Base-by-base conservation (phyloP, 345 rosid species). In the Eucalyptus pauciflora region DNA sequence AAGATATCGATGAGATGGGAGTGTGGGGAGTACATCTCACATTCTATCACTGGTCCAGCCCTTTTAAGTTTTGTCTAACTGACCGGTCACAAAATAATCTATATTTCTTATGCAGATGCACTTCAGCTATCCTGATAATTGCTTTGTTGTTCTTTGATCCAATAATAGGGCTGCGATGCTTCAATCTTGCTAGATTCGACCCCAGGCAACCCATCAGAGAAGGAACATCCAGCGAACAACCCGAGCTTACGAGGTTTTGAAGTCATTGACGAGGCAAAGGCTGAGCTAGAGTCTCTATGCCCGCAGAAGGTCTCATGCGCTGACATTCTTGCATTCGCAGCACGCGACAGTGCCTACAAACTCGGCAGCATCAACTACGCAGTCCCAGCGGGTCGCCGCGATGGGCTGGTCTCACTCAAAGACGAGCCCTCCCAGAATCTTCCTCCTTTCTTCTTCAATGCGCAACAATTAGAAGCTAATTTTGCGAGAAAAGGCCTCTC, bases 141-240 rank as follows among this genome's bases (percentile, higher is more conserved):
- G 1, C 2, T 71, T 20, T 5, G 81, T 3, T 8, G 14, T 3
- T 71, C 81, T 41, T 15, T 56, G 50, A 54, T 86, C 76, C 81
- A 71, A 71, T 37, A 71, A 56, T 86, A 91, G 92, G 92, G 92
- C 3, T 91, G 92, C 25, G 91, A 91, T 80, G 92, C 62, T 37
- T 91, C 92, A 0, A 83, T 91, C 58, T 90, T 91, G 43, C 83
- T 89, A 11, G 79, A 91, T 13, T 91, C 90, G 31, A 60, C 86
- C 10, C 85, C 88, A 31, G 88, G 79, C 25, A 87, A 76, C 88
- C 46, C 25, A 31, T 87, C 90, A 12, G 92, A 91, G 67, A 87
- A 88, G 50, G 92, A 91, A 64, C 89, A 87, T 86, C 88, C 88
- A 1, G 89, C 89, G 4, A 71, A 71, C 33, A 91, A 91, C 89